Base-by-base conservation (phyloP, 768 basidiomycete species). In the Inosperma sp. region DNA sequence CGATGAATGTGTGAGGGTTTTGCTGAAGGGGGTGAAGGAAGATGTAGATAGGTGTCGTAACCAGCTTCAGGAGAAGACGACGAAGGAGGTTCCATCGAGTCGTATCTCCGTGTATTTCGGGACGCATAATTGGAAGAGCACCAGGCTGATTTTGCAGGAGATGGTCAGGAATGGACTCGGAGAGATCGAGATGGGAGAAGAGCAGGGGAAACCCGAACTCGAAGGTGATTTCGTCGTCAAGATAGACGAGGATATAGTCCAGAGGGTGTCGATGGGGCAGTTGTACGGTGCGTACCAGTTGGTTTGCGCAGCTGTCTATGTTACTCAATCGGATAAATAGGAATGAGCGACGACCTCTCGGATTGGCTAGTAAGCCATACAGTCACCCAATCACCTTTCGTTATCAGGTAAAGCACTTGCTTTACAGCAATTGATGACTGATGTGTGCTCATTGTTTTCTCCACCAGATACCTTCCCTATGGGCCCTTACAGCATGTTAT, bases 111-210 rank as follows among this genome's bases (percentile, higher is more conserved):
- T 90, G 12, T 68, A 93, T 2, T 93, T 96, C 57, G 93, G 86
- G 1, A 93, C 93, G 17, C 93, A 95, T 56, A 95, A 95, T 61
- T 79, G 81, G 76, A 69, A 70, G 22, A 89, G 86, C 51, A 82
- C 79, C 54, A 69, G 76, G 19, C 59, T 78, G 41, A 74, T 95
- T 39, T 60, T 92, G 23, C 71, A 76, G 6, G 79, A 81, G 57
- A 68, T 95, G 26, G 76, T 80, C 1, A 57, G 62, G 31, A 70
- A 68, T 22, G 84, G 82, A 7, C 65, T 95, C 17, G 85, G 80
- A 23, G 53, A 53, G 16, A 48, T 43, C 14, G 47, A 7, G 26
- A 35, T 34, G 33, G 34, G 66, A 64, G 44, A 65, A 59, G 10
- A 25, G 31, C 34, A 9, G 4, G 40, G 16, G 17, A 34, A 27